Conservation (phyloP, 2,329 filamentous ascomycete genomes). For the Endoconidiophora polonica region DNA sequence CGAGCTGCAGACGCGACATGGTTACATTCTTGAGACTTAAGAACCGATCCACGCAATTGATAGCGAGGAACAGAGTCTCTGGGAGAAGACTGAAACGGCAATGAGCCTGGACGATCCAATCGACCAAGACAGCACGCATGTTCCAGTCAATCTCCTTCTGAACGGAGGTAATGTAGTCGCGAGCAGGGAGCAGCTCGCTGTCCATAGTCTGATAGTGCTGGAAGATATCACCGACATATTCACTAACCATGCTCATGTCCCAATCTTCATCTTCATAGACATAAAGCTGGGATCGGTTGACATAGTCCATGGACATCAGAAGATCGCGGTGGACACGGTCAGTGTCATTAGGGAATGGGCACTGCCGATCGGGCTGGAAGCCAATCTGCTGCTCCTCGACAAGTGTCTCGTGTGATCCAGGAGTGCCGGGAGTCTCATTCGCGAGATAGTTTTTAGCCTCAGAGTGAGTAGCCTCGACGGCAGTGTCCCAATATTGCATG, state of each 20-base stretch:
- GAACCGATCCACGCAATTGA: constrained; percentile 97
- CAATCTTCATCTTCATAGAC: constrained; percentile 80
- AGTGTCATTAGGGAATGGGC: constrained; percentile 54
- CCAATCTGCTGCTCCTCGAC: constrained; percentile 19
- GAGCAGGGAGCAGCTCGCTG: constrained; percentile 55
- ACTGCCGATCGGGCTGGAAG: constrained; percentile 28
- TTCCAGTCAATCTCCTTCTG: constrained; percentile 98
- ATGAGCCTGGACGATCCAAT: constrained; percentile 96
- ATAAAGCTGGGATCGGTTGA: constrained; percentile 48
- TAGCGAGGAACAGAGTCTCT: constrained; percentile 84
- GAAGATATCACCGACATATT: constrained; percentile 94
- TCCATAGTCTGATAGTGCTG: constrained; percentile 19
- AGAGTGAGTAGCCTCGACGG: constrained; percentile 14
- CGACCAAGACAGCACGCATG: constrained; percentile 93
- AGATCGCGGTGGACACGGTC: constrained; percentile 57
- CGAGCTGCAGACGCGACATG: constrained; percentile 83
- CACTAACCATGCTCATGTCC: constrained; percentile 95
- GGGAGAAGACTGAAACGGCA: constrained; percentile 78
- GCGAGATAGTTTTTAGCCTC: constrained; percentile 23
- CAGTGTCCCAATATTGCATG: not conserved
- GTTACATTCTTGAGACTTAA: constrained; percentile 90
- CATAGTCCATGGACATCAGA: constrained; percentile 43
- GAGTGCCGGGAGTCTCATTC: constrained; percentile 31
- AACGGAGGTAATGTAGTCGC: constrained; percentile 79
- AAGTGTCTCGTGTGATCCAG: not conserved